These are phyloP conservation scores for Monosporascus sp. DNA, from an alignment of 2,329 filamentous ascomycete species.

Conservation along the genomic window DNA sequence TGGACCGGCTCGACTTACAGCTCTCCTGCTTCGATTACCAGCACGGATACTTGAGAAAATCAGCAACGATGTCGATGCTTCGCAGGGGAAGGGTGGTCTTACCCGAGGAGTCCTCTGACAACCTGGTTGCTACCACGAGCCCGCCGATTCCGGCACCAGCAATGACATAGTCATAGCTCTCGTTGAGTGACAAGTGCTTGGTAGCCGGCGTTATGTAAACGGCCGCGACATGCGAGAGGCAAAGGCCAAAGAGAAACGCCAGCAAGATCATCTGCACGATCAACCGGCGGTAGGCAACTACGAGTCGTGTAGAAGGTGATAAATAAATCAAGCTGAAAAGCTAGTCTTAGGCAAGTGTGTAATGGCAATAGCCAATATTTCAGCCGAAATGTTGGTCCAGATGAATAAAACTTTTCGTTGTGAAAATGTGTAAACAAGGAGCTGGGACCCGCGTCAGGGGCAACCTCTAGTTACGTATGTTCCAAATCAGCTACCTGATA, in stretches of 20 bases:
- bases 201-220: constrained; percentile 8
- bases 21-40: constrained; percentile 21
- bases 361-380: too few relatives aligned
- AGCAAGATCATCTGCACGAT: not conserved
- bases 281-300: not conserved
- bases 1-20: constrained; percentile 12
- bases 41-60: constrained; percentile 16
- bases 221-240: constrained; percentile 6
- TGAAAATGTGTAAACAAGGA: too few relatives aligned
- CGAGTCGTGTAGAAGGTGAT: too few relatives aligned
- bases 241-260: constrained; percentile 3
- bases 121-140: constrained; percentile 19
- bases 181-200: constrained; percentile 7
- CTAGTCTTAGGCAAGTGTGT: too few relatives aligned
- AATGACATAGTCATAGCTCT: constrained; percentile 21
- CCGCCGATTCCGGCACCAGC: constrained; percentile 22
- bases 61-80: constrained; percentile 1
- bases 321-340: not conserved
- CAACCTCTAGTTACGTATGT: too few relatives aligned
- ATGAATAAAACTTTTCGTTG: too few relatives aligned
- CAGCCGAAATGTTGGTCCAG: too few relatives aligned
- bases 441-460: too few relatives aligned
- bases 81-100: not conserved
- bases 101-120: constrained; percentile 18
- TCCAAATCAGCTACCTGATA: too few relatives aligned